phyloP scores from a whole-genome alignment of 176 grass and related monocot genomes.

The Oryza longistaminata region DNA sequence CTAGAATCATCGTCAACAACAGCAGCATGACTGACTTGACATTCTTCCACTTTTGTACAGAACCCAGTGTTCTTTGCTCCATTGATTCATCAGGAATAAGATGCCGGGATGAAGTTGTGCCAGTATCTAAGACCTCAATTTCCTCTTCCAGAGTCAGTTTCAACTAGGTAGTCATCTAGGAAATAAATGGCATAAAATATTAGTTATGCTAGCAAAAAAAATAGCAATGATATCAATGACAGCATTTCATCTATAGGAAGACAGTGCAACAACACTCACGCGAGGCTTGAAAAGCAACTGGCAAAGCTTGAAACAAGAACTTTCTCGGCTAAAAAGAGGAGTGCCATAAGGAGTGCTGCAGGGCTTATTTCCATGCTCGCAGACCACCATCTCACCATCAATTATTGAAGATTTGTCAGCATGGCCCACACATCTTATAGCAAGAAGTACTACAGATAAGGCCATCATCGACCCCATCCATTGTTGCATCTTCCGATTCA shows the following conservation, averaged over 20 bases:
- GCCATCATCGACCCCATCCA: slow-evolving; percentile 30
- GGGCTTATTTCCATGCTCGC: slow-evolving; percentile 32
- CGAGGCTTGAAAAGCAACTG: slow-evolving; percentile 71
- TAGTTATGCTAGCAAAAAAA: slow-evolving; percentile 16
- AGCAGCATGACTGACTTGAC: neutral
- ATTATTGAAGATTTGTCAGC: slow-evolving; percentile 37
- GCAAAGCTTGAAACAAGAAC: slow-evolving; percentile 66
- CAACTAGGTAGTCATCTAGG: slow-evolving; percentile 38
- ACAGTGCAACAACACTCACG: slow-evolving; percentile 39
- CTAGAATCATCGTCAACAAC: slow-evolving; percentile 4
- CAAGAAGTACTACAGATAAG: slow-evolving; percentile 43
- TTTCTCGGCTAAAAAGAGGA: slow-evolving; percentile 56
- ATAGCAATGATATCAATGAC: neutral
- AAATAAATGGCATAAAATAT: slow-evolving; percentile 35
- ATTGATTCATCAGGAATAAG: slow-evolving; percentile 22
- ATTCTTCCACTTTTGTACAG: slow-evolving; percentile 36
- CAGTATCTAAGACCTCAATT: slow-evolving; percentile 34
- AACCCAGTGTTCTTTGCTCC: slow-evolving; percentile 11
- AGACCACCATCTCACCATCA: slow-evolving; percentile 31
- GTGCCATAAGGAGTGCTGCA: slow-evolving; percentile 53
- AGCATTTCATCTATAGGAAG: slow-evolving; percentile 24
- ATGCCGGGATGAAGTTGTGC: slow-evolving; percentile 39
- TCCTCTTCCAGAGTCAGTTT: slow-evolving; percentile 61
- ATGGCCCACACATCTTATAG: slow-evolving; percentile 25
- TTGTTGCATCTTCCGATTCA: slow-evolving; percentile 47